Percentiles rank a stretch among this genome's conserved stretches.
phyloP scores from a whole-genome alignment of 768 basidiomycete species.

The Phylloporus sp. region DNA sequence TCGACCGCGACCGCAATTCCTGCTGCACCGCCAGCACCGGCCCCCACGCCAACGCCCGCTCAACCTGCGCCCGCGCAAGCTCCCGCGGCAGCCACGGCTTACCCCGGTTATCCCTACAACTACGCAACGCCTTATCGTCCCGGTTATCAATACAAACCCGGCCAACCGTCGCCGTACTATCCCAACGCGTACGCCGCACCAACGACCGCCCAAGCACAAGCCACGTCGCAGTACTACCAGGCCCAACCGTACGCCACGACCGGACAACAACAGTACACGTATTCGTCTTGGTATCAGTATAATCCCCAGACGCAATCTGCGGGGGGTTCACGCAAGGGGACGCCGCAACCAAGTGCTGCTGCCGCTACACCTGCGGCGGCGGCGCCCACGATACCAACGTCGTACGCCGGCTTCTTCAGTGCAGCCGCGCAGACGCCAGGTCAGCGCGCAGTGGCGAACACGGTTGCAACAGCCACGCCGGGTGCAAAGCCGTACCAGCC shows the following conservation, averaged over 20 bases:
- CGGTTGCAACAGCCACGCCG: constrained; percentile 34
- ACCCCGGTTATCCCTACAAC: constrained; percentile 32
- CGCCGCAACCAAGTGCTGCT: constrained; percentile 38
- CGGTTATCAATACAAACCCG: constrained; percentile 35
- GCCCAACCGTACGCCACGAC: constrained; percentile 32
- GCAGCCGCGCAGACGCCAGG: constrained; percentile 26
- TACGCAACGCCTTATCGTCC: constrained; percentile 33
- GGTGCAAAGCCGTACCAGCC: constrained; percentile 31
- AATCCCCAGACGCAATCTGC: constrained; percentile 31
- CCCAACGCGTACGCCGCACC: constrained; percentile 25
- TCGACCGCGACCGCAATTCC: constrained; percentile 36
- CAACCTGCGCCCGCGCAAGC: constrained; percentile 21
- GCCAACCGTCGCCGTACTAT: constrained; percentile 33
- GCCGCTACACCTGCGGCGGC: constrained; percentile 24
- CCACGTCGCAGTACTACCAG: constrained; percentile 33
- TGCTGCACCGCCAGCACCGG: constrained; percentile 29
- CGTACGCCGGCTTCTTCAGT: constrained; percentile 41
- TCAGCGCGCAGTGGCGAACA: constrained; percentile 54
- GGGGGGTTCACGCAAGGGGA: constrained; percentile 36
- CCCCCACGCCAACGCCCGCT: constrained; percentile 32
- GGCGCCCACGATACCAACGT: constrained; percentile 29
- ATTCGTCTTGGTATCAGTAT: constrained; percentile 43
- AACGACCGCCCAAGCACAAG: constrained; percentile 24
- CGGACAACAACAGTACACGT: constrained; percentile 39
- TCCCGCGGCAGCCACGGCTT: constrained; percentile 25